phyloP scores from a whole-genome alignment of 2,329 filamentous ascomycete species.

The Sarocladiaceae sp. region DNA sequence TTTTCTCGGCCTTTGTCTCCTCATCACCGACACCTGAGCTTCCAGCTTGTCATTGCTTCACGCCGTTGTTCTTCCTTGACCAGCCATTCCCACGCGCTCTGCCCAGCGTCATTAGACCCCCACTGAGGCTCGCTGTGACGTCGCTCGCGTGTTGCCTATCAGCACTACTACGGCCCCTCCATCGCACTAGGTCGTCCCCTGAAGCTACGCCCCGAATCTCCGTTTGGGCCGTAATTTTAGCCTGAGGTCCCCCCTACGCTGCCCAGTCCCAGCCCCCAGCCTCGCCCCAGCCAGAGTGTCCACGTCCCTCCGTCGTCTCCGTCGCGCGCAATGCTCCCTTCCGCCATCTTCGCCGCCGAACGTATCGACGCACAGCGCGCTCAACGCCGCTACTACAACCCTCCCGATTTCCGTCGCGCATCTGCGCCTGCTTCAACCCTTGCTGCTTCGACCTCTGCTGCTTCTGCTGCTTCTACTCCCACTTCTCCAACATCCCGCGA shows the following conservation, averaged over 20 bases:
- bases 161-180: no score
- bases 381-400: constrained; percentile 7
- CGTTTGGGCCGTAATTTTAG: not conserved
- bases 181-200: no score
- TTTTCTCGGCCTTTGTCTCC: not conserved
- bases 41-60: not conserved
- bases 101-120: no score
- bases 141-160: no score
- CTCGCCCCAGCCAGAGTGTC: not conserved
- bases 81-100: no score
- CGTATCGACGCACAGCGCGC: constrained; percentile 8
- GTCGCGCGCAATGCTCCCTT: constrained; percentile 6
- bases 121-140: no score
- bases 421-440: not conserved
- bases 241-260: not conserved
- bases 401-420: constrained; percentile 4
- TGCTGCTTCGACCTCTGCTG: constrained; percentile 8
- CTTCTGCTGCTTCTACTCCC: constrained; percentile 10
- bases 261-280: constrained; percentile 1
- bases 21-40: not conserved
- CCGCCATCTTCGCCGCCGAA: constrained; percentile 8
- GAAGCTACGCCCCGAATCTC: not conserved
- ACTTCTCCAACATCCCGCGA: constrained; percentile 3
- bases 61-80: no score
- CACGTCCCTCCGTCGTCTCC: constrained; percentile 6